Base-by-base conservation (phyloP, 169 alveolate species). In the Cystoisospora suis region DNA sequence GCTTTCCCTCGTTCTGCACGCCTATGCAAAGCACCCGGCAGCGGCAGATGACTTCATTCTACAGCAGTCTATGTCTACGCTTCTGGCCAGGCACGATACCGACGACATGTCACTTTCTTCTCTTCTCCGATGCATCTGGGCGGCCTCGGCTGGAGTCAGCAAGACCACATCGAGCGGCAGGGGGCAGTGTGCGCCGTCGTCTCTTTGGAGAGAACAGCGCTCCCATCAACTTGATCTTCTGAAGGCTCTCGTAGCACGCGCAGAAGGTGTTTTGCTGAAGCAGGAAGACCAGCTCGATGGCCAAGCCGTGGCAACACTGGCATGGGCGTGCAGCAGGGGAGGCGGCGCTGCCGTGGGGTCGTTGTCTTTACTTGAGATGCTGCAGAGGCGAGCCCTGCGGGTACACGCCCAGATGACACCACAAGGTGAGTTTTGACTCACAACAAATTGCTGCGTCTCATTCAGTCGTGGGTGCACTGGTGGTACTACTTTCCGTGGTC, bases 281-380 rank as follows among this genome's bases (percentile, higher is more conserved):
- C 46, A 34, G 9, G 56, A n/a, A 32, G 58, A 72, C 12, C 83
- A 40, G 20, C 83, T 72, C 86, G 65, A 75, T 27, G 86, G 47
- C 44, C 86, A 75, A 44, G 86, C 59, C 0, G 86, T 75, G 45
- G 86, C 86, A 4, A 40, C 65, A 23, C 86, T 75, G 46, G 69
- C 46, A 15, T 75, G 86, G 86, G 86, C 86, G 9, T 75, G 65
- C 86, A 75, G 86, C 42, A 20, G 83, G 40, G 86, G 44, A 0
- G 29, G 42, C 20, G 44, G 69, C 0, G 59, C 42, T 7, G 42
- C 47, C 23, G 45, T 34, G 38, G 86, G 38, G 27, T 44, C 69
- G 29, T 3, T 29, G 23, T 40, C 42, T 12, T 44, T 75, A 29
- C 65, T 45, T 23, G 46, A 20, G 20, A 27, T 75, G 86, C 86